These are phyloP conservation scores for Gloeopeniophorella convolvens DNA, from an alignment of 768 basidiomycete species.

Conservation along the genomic window DNA sequence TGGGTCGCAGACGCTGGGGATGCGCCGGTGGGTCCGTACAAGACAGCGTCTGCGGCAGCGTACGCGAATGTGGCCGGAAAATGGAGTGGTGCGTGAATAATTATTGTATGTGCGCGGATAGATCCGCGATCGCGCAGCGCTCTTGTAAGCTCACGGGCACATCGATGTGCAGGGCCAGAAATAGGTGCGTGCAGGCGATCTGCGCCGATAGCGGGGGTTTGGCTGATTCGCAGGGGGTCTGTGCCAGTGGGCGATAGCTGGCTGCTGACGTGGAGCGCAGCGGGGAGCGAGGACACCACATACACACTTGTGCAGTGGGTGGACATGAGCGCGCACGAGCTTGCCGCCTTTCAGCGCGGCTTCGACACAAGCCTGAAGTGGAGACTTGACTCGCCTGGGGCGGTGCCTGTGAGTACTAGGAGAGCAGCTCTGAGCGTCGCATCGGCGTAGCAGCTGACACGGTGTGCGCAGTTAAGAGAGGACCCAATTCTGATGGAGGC, in stretches of 20 bases:
- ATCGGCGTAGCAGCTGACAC: neutral
- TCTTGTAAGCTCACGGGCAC: neutral
- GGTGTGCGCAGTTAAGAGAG: neutral
- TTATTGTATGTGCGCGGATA: too few species aligned
- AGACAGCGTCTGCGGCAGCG: neutral
- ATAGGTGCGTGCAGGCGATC: neutral
- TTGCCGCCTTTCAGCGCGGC: neutral
- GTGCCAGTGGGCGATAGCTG: constrained; percentile 1
- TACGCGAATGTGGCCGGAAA: constrained; percentile 6
- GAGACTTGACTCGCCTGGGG: constrained; percentile 5
- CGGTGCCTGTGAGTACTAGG: constrained; percentile 7
- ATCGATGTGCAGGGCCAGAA: constrained; percentile 9
- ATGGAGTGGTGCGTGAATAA: constrained; percentile 10
- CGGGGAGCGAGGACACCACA: constrained; percentile 4
- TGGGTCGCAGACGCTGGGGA: constrained; percentile 3
- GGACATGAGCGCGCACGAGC: constrained; percentile 1
- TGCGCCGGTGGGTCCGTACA: constrained; percentile 8
- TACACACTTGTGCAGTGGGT: neutral
- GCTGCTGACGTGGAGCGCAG: constrained; percentile 10
- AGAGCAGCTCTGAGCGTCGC: too few species aligned
- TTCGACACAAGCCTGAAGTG: neutral
- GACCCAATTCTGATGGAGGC: constrained; percentile 1
- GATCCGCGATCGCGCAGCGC: too few species aligned
- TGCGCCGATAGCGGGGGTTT: neutral
- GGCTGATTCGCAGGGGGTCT: neutral